Evolutionary conservation across 208 protist genomes (phyloP), one percentile per base, ranked within the genome.

Genomic region (Crithidia brevicula): DNA sequence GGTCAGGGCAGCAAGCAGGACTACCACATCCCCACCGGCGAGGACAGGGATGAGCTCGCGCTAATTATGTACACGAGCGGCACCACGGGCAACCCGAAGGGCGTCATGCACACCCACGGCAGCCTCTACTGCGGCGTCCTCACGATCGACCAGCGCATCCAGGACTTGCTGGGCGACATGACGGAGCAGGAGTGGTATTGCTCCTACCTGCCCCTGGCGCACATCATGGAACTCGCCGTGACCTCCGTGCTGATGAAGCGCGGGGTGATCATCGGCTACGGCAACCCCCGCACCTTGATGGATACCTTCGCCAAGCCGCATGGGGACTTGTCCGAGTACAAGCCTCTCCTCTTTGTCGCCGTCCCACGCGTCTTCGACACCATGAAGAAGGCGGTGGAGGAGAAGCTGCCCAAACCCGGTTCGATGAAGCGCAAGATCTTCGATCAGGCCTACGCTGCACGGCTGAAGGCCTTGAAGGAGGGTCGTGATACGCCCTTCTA

Each of bases 1-100:
- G 88, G 88, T 20, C 67, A 79, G 67, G 40, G 10, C 20, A 88
- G 72, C 69, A 68, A 51, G 15, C 34, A 23, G 7, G 7, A 11
- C 36, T 69, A 74, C 49, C 47, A 76, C 60, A 27, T 89, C 13
- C 86, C 83, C 2, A 60, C 23, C 7, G 60, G 64, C 28, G 67
- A 73, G 45, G 77, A 79, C 28, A 71, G 50, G 33, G 79, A 93
- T 52, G 79, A 92, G 28, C 67, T 67, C 9, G 86, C 85, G 22
- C 79, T 92, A 42, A 88, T 96, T 74, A 96, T 94, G 93, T 97
- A 97, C 74, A 97, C 93, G 27, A 94, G 86, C 61, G 93, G 93
- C 51, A 94, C 93, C 11, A 97, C 91, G 1, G 90, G 91, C 42
- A 90, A 88, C 60, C 93, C 93, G 33, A 97, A 96, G 73, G 93